Percentiles rank a stretch among this genome's conserved stretches.
Evolutionary conservation across 305 asterid genomes (phyloP).

Genomic region (Ajuga reptans): DNA sequence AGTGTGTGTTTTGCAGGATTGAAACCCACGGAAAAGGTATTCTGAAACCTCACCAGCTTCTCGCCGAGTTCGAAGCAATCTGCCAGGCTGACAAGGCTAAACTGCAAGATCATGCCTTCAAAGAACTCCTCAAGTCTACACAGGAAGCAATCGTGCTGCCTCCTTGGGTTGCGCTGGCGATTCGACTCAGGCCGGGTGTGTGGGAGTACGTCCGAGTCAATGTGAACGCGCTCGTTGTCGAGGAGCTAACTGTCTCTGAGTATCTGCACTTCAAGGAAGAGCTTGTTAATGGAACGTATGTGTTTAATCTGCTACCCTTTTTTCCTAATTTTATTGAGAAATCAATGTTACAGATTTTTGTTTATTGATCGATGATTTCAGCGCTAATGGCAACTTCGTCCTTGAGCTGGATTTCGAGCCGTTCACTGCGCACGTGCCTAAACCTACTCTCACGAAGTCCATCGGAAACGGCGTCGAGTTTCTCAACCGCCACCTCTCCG

Average conservation of each 20-base stretch:
- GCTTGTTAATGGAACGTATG: slow-evolving; percentile 77
- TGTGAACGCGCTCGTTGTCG: slow-evolving; percentile 52
- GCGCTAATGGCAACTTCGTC: slow-evolving; percentile 68
- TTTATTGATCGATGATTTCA: too few relatives aligned
- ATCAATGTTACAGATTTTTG: too few relatives aligned
- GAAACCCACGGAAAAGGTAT: slow-evolving; percentile 90
- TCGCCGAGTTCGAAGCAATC: slow-evolving; percentile 73
- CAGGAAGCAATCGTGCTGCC: slow-evolving; percentile 94
- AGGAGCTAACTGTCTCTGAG: slow-evolving; percentile 77
- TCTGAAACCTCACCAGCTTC: slow-evolving; percentile 75
- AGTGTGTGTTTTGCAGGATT: slow-evolving; percentile 48
- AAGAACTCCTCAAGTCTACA: slow-evolving; percentile 73
- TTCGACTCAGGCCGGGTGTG: slow-evolving; percentile 88
- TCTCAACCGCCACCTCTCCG: slow-evolving; percentile 92
- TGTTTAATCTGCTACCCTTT: too few relatives aligned
- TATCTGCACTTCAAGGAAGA: slow-evolving; percentile 82
- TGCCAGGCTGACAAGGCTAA: slow-evolving; percentile 41
- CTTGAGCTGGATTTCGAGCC: slow-evolving; percentile 96
- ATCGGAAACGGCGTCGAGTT: slow-evolving; percentile 97
- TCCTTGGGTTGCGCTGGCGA: slow-evolving; percentile 96
- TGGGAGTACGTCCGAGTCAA: slow-evolving; percentile 85
- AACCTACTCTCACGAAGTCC: slow-evolving; percentile 88
- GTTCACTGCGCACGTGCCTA: slow-evolving; percentile 77
- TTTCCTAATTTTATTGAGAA: too few relatives aligned
- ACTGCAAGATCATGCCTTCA: slow-evolving; percentile 63